Conservation (phyloP, 2,329 filamentous ascomycete genomes). For the Colletotrichum siamense region DNA sequence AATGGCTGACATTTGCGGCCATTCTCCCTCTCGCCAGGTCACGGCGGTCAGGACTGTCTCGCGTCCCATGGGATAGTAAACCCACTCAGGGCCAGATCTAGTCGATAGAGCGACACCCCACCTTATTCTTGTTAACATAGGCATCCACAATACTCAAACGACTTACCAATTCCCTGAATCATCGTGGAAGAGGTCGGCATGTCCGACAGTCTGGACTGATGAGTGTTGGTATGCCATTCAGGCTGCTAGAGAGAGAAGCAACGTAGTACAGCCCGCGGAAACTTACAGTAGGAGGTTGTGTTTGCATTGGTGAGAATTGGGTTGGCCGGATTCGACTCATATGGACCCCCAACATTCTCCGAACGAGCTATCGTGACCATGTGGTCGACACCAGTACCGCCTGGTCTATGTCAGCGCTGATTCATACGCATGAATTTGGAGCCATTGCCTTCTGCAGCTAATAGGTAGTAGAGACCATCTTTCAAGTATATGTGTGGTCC, state of each 20-base stretch:
- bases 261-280: neutral
- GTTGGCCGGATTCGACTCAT: conserved; percentile 45
- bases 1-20: conserved; percentile 32
- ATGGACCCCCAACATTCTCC: conserved; percentile 47
- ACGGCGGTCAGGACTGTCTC: conserved; percentile 46
- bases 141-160: neutral
- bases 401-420: neutral
- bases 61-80: conserved; percentile 46
- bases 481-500: conserved; percentile 60
- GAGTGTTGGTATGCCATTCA: neutral
- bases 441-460: conserved; percentile 51
- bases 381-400: conserved; percentile 54
- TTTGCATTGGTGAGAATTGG: conserved; percentile 52
- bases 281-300: conserved; percentile 41
- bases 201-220: conserved; percentile 56
- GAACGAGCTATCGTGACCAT: conserved; percentile 55
- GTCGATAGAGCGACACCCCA: conserved; percentile 47
- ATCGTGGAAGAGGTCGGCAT: conserved; percentile 63
- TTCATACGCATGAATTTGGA: neutral
- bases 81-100: conserved; percentile 40
- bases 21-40: conserved; percentile 37
- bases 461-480: conserved; percentile 57
- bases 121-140: neutral
- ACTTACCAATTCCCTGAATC: conserved; percentile 35
- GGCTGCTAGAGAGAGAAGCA: neutral